Conservation (phyloP, 331 rosid species). For the Pyracantha coccinea region DNA sequence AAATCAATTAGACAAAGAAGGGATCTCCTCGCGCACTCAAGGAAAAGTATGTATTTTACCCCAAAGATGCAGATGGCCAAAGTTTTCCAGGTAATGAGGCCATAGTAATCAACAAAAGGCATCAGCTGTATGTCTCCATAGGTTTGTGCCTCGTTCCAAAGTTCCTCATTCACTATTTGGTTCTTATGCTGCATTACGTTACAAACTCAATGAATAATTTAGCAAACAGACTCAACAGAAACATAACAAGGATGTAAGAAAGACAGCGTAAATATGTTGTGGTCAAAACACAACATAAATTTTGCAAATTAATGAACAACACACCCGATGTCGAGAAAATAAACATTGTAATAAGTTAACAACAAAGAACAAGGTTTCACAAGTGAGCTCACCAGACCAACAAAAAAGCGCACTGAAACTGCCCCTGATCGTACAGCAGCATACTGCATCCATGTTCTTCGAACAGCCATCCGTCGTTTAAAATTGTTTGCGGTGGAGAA, state of each 20-base stretch:
- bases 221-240: neutral
- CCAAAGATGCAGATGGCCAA: slow-evolving; percentile 93
- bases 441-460: slow-evolving; percentile 99
- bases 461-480: slow-evolving; percentile 89
- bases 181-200: slow-evolving; percentile 77
- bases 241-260: neutral
- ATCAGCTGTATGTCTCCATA: slow-evolving; percentile 90
- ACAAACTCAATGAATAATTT: slow-evolving; percentile 18
- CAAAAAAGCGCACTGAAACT: slow-evolving; percentile 88
- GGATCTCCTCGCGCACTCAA: slow-evolving; percentile 3
- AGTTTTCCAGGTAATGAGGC: slow-evolving; percentile 97
- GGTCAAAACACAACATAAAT: neutral
- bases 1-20: slow-evolving; percentile 23
- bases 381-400: slow-evolving; percentile 81
- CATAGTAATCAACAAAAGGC: slow-evolving; percentile 97
- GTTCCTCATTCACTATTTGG: slow-evolving; percentile 86
- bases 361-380: neutral
- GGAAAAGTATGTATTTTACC: slow-evolving; percentile 47
- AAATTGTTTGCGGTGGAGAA: slow-evolving; percentile 98
- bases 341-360: neutral
- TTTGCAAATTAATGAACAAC: neutral
- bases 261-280: neutral
- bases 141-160: slow-evolving; percentile 90
- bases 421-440: slow-evolving; percentile 55
- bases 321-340: neutral